phyloP scores from a whole-genome alignment of 2,329 filamentous ascomycete genomes.

The Fusarium coffeatum region DNA sequence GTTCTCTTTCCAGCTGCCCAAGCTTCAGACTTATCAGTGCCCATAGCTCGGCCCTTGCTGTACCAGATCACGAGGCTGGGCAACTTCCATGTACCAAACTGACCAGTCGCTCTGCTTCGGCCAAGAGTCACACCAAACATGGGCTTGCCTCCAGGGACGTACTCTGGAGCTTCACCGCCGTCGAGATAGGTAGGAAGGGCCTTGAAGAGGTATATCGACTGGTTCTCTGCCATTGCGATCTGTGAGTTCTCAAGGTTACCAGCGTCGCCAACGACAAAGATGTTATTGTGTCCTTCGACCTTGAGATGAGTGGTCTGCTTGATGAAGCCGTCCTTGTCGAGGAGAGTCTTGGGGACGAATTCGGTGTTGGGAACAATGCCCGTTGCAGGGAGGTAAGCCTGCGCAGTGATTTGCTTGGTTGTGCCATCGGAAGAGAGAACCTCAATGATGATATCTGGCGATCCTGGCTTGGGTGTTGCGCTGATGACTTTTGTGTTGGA shows the following conservation, averaged over 20 bases:
- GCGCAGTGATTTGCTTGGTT: conserved; percentile 54
- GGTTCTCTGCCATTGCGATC: conserved; percentile 48
- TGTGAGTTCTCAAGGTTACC: conserved; percentile 55
- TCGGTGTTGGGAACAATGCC: conserved; percentile 59
- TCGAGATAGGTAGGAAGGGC: conserved; percentile 51
- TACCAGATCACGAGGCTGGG: conserved; percentile 55
- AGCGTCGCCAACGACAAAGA: conserved; percentile 60
- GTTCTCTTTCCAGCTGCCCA: conserved; percentile 53
- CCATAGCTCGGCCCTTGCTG: conserved; percentile 54
- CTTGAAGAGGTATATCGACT: conserved; percentile 52
- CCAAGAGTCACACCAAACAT: conserved; percentile 56
- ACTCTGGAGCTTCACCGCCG: conserved; percentile 47
- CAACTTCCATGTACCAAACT: conserved; percentile 53
- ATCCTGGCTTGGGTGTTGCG: conserved; percentile 38
- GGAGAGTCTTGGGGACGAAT: conserved; percentile 55
- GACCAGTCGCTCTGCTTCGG: conserved; percentile 53
- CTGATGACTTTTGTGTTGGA: conserved; percentile 54
- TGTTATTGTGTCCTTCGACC: conserved; percentile 51
- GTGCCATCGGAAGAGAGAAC: conserved; percentile 50
- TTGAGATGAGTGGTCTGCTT: conserved; percentile 54
- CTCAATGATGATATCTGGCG: conserved; percentile 50
- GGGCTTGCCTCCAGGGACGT: conserved; percentile 47
- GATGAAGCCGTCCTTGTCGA: conserved; percentile 51
- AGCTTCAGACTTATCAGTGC: conserved; percentile 48
- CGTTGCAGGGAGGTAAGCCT: conserved; percentile 61